Evolutionary conservation across 192 early-diverging fungal species (phyloP), one percentile per base, ranked within the genome.

Genomic region (Backusella sp.): DNA sequence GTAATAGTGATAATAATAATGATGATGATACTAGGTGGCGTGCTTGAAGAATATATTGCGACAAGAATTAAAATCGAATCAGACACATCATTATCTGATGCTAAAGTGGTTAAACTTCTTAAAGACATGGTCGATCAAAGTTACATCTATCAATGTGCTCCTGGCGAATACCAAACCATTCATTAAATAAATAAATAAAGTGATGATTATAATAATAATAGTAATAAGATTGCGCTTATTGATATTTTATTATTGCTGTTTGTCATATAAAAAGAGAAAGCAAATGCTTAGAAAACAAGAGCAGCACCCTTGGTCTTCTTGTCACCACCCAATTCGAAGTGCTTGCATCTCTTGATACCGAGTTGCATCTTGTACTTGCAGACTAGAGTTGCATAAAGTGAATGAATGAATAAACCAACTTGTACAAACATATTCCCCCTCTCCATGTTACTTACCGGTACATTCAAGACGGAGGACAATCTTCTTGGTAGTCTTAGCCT

Each of bases 401-500:
- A 32, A 32, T 32, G 32, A 32, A 32, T 32, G 2, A 32, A 32
- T 32, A 32, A 32, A 32, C 32, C 32, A 32, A 32, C 2, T 32
- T 32, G 32, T 32, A 3, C 3, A 32, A 3, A 3, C 3, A 32
- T 32, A n/a, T n/a, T n/a, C 3, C 2, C 37, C 37, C 37, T 67
- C 7, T 35, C 56, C 9, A 12, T 62, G 1, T 14, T 30, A 71
- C 70, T 46, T 71, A 71, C 70, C 9, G 76, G 92, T 97, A 91
- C 98, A 99, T 88, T 99, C 97, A 52, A 99, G 89, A 91, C 96
- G 95, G 80, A 99, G 93, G 36, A 98, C 98, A 86, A 98, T 86
- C 94, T 99, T 99, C 93, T 98, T 99, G 89, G 96, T 99, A 79
- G 98, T 99, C 95, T 99, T 99, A 84, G 97, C 98, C 93, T 99